These are phyloP conservation scores for Aureobasidium sp. DNA, from an alignment of 2,329 filamentous ascomycete genomes.

Conservation along the genomic window DNA sequence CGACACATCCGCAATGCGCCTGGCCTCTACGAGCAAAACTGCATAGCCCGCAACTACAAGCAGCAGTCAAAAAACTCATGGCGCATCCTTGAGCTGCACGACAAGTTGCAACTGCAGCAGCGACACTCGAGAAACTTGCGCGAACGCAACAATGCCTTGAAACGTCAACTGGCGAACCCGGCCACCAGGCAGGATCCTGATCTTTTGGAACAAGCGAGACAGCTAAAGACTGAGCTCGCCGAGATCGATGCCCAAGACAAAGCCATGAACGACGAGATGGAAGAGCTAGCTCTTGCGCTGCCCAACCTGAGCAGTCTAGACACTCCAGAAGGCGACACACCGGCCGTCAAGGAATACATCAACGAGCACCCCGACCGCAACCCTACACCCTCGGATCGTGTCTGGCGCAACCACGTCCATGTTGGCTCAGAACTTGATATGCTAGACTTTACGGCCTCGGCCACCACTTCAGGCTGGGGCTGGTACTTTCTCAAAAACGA, in stretches of 20 bases:
- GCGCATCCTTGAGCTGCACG: constrained; percentile 45
- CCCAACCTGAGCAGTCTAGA: constrained; percentile 77
- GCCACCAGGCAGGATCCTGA: constrained; percentile 8
- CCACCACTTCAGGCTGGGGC: constrained; percentile 84
- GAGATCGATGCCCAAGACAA: constrained; percentile 56
- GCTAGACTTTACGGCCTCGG: constrained; percentile 80
- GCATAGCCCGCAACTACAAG: constrained; percentile 75
- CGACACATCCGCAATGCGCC: constrained; percentile 85
- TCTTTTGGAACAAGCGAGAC: constrained; percentile 57
- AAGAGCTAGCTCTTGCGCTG: constrained; percentile 65
- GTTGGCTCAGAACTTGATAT: constrained; percentile 81
- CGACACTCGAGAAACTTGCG: constrained; percentile 53
- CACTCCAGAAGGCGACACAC: constrained; percentile 64
- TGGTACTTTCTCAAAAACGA: constrained; percentile 97
- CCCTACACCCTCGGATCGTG: constrained; percentile 33
- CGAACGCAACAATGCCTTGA: constrained; percentile 58
- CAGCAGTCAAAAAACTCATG: constrained; percentile 45
- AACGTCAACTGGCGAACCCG: constrained; percentile 21
- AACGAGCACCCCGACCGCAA: constrained; percentile 55
- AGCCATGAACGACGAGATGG: constrained; percentile 58
- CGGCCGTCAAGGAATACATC: constrained; percentile 66
- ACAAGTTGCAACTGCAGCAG: constrained; percentile 46
- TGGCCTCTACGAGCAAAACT: constrained; percentile 74
- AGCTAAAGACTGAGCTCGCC: constrained; percentile 56
- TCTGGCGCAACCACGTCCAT: constrained; percentile 71